A percentile compares a stretch with the other conserved stretches of the same genome.
Conservation (phyloP, 106 monocot species). For the Dioscorea dumetorum region DNA sequence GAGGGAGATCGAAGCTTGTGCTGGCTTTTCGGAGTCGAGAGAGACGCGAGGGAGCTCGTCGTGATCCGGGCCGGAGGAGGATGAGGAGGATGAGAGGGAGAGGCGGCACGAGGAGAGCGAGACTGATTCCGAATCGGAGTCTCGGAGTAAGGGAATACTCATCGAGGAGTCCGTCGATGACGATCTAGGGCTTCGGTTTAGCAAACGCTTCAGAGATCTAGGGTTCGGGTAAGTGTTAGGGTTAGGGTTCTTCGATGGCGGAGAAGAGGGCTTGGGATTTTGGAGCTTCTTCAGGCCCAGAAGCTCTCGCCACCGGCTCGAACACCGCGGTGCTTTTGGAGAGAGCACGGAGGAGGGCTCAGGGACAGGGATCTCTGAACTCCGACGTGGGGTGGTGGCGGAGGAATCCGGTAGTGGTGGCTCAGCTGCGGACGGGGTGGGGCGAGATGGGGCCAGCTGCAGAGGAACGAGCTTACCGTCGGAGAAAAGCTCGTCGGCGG, state of each 20-base stretch:
- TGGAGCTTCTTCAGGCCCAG: slow-evolving; percentile 42
- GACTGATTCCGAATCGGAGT: background rate
- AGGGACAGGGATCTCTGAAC: slow-evolving; percentile 7
- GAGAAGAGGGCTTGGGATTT: slow-evolving; percentile 6
- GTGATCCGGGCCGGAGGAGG: slow-evolving; percentile 29
- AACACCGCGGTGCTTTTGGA: slow-evolving; percentile 50
- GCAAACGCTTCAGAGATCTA: slow-evolving; percentile 21
- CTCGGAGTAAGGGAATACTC: slow-evolving; percentile 37
- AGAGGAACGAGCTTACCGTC: slow-evolving; percentile 62
- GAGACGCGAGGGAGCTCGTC: slow-evolving; percentile 31
- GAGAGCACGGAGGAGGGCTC: slow-evolving; percentile 24
- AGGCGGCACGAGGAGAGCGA: slow-evolving; percentile 13
- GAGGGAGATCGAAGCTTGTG: background rate
- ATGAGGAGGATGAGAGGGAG: slow-evolving; percentile 22
- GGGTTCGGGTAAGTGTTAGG: background rate
- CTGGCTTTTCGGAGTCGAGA: slow-evolving; percentile 16
- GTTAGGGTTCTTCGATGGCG: slow-evolving; percentile 9
- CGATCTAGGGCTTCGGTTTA: slow-evolving; percentile 24
- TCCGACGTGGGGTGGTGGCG: background rate
- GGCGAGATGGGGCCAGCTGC: slow-evolving; percentile 10
- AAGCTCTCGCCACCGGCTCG: slow-evolving; percentile 73
- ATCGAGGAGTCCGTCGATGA: slow-evolving; percentile 21
- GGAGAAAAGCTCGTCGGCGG: slow-evolving; percentile 72
- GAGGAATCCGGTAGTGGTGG: slow-evolving; percentile 1
- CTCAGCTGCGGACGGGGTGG: background rate